These are phyloP conservation scores for Arthroderma sp. DNA, from an alignment of 2,329 filamentous ascomycete species.

Conservation along the genomic window DNA sequence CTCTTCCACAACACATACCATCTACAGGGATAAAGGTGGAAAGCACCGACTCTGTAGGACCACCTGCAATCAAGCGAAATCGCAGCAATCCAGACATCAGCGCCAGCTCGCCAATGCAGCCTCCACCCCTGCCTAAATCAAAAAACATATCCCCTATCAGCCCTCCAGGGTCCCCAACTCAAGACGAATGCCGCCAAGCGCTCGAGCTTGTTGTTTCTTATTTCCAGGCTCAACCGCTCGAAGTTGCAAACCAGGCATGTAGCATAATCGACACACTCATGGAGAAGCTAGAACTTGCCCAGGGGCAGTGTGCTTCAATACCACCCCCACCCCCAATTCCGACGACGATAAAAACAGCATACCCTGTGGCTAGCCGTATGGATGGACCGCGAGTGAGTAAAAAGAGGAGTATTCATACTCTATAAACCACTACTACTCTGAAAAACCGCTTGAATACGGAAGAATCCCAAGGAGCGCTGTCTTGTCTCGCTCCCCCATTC, in stretches of 20 bases:
- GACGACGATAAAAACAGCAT: slow-evolving; percentile 30
- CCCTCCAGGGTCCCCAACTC: slow-evolving; percentile 55
- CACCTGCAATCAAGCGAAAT: slow-evolving; percentile 29
- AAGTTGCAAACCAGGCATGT: slow-evolving; percentile 67
- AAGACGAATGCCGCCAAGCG: slow-evolving; percentile 74
- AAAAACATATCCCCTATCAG: slow-evolving; percentile 37
- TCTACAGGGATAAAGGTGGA: slow-evolving; percentile 31
- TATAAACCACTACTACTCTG: slow-evolving; percentile 10
- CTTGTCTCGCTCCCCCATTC: too few relatives aligned
- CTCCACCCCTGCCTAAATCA: slow-evolving; percentile 26
- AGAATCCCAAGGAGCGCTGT: background rate
- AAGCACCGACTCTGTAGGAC: slow-evolving; percentile 16
- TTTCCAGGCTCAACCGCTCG: slow-evolving; percentile 57
- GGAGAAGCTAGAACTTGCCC: slow-evolving; percentile 66
- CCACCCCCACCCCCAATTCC: background rate
- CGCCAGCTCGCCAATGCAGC: slow-evolving; percentile 23
- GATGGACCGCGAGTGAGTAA: slow-evolving; percentile 30
- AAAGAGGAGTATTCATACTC: slow-evolving; percentile 35
- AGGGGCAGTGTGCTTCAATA: slow-evolving; percentile 22
- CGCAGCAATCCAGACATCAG: slow-evolving; percentile 34
- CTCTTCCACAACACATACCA: slow-evolving; percentile 25
- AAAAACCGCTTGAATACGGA: background rate
- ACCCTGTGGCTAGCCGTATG: slow-evolving; percentile 30
- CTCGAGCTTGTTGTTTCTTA: slow-evolving; percentile 71
- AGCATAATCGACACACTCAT: slow-evolving; percentile 67